Evolutionary conservation across 306 rosid species (phyloP).

Genomic region (Cucumis sativus): Cucumber_9930_V3 NC_026658.2:7963501-7964000

Average conservation of each 20-base stretch:
- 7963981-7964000: constrained; percentile 64
- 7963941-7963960: constrained; percentile 56
- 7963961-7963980: constrained; percentile 47
- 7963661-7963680: background rate
- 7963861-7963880: background rate
- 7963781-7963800: constrained; percentile 80
- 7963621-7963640: background rate
- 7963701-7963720: constrained; percentile 95
- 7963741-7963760: constrained; percentile 70
- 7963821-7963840: constrained; percentile 79
- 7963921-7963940: constrained; percentile 1
- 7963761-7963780: constrained; percentile 78
- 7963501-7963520: constrained; percentile 72
- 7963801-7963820: constrained; percentile 76
- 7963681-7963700: background rate
- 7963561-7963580: constrained; percentile 65
- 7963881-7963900: background rate
- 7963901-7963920: constrained; percentile 2
- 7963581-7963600: constrained; percentile 66
- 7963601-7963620: constrained; percentile 87
- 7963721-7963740: constrained; percentile 90
- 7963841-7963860: constrained; percentile 66
- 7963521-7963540: constrained; percentile 94
- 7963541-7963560: constrained; percentile 81
- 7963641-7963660: background rate